Evolutionary conservation across 306 rosid species (phyloP), one percentile per base, ranked within the genome.

Genomic region (Cucurbita moschata): DNA sequence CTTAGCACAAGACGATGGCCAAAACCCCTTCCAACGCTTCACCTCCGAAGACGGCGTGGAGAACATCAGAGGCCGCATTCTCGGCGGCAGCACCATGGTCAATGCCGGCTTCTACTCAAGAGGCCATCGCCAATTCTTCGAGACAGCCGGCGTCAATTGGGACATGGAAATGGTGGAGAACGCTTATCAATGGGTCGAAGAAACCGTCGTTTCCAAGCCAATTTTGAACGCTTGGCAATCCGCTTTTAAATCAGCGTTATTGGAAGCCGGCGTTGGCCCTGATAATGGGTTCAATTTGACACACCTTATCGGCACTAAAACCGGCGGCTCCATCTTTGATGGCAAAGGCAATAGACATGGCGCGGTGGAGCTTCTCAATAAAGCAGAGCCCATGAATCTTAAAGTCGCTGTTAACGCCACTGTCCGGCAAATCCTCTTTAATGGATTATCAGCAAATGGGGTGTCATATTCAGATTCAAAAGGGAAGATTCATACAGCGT

Each of bases 11-110:
- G 73, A 69, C 5, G 73, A 69, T 7, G 73, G 58, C 3, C 0
- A 26, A 14, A 69, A 69, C 4, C 73, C 73, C 10, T 49, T 26
- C 42, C 43, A 69, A 4, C 73, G 57, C 0, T 69, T 69, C 5
- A 5, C 30, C 58, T 74, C 86, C 0, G 72, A 54, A 30, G 82
- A 83, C 0, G 86, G 83, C 2, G 78, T 83, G 0, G 61, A 66
- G 2, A 75, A 8, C 21, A 14, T 61, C 4, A 40, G 79, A 56
- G 86, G 80, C 1, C 51, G 83, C 19, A 37, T 83, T 4, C 70
- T 80, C 0, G 86, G 86, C 2, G 82, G 80, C 1, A n/a, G 63
- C 3, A 83, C 80, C 73, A 77, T 80, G 82, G 30, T 77, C 51
- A 83, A 77, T 10, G 42, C 1, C 0, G 84, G 80, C 0, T 49